Evolutionary conservation across 106 monocot genomes (phyloP).

Genomic region (Platanthera guangdongensis): DNA sequence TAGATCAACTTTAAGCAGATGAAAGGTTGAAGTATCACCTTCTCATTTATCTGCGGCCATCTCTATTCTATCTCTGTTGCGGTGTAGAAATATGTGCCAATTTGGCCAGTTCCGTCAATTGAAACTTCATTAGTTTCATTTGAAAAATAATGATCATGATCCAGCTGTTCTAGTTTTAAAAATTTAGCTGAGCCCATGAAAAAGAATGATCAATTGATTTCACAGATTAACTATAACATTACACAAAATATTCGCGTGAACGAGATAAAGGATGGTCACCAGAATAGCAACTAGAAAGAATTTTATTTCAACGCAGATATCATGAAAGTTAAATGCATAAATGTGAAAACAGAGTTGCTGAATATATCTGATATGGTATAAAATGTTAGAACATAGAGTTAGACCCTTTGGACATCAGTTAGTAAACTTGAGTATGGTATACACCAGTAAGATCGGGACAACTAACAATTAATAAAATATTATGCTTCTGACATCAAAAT

Average conservation of each 20-base stretch:
- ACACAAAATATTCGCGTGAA: too few species aligned
- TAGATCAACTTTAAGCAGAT: background rate
- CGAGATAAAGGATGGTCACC: too few species aligned
- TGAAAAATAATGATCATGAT: constrained; percentile 62
- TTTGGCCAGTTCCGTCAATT: constrained; percentile 92
- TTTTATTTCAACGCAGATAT: constrained; percentile 8
- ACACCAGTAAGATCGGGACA: too few species aligned
- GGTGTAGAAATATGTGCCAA: constrained; percentile 98
- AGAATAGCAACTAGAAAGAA: background rate
- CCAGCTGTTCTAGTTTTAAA: constrained; percentile 77
- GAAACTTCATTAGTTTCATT: constrained; percentile 62
- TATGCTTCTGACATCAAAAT: too few species aligned
- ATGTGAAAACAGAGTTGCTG: background rate
- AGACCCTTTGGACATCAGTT: too few species aligned
- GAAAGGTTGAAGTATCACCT: constrained; percentile 34
- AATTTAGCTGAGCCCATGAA: constrained; percentile 55
- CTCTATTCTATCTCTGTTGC: constrained; percentile 94
- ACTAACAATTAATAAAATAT: too few species aligned
- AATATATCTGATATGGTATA: background rate
- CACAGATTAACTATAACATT: too few species aligned
- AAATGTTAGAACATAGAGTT: background rate
- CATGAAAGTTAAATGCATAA: background rate
- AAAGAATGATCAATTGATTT: background rate
- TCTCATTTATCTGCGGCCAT: constrained; percentile 96
- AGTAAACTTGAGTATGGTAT: too few species aligned